Evolutionary conservation across 2,329 filamentous ascomycete genomes (phyloP).

Genomic region (Mollisiaceae sp.): DNA sequence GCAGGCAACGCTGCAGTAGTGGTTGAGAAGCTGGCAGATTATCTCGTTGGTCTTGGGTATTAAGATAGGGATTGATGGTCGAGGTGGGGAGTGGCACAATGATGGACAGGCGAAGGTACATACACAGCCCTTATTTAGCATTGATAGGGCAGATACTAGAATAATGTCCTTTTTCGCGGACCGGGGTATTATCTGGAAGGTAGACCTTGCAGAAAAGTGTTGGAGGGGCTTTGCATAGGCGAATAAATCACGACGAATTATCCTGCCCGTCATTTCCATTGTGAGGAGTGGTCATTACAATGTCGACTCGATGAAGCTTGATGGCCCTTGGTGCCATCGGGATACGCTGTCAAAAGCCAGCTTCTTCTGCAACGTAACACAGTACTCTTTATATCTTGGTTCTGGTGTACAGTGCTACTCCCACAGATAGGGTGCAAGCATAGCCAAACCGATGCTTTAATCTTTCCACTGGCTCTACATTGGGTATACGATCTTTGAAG

Average conservation of each 20-base stretch:
- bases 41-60: slow-evolving; percentile 75
- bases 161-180: slow-evolving; percentile 34
- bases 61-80: slow-evolving; percentile 50
- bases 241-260: slow-evolving; percentile 34
- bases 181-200: slow-evolving; percentile 25
- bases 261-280: not conserved
- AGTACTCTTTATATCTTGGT: no score
- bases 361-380: no score
- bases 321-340: not conserved
- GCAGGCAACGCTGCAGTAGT: slow-evolving; percentile 78
- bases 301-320: not conserved
- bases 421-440: no score
- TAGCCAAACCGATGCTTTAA: no score
- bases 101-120: slow-evolving; percentile 28
- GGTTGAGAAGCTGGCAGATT: slow-evolving; percentile 84
- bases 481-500: slow-evolving; percentile 23
- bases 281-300: not conserved
- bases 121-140: slow-evolving; percentile 31
- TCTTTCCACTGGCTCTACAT: not conserved
- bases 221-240: slow-evolving; percentile 36
- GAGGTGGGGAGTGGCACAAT: slow-evolving; percentile 9
- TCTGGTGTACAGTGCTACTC: no score
- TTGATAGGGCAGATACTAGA: slow-evolving; percentile 38
- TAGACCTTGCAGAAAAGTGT: slow-evolving; percentile 33
- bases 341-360: no score